phyloP scores from a whole-genome alignment of 1,284 basidiomycete species.

The Trametes pubescens region DNA sequence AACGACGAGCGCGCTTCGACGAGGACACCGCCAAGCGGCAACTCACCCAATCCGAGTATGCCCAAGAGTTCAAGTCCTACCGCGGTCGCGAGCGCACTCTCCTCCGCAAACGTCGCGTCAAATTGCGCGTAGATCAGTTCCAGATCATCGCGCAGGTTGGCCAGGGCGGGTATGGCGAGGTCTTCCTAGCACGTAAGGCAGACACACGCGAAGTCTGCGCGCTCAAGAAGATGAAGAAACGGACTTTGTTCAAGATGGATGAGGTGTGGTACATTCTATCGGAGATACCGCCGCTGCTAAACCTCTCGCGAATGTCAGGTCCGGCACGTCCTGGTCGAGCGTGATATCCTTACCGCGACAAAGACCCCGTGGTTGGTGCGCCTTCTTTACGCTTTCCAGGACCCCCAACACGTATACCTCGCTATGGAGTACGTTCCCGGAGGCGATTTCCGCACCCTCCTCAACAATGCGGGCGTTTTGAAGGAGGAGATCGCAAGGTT shows the following conservation, averaged over 20 bases:
- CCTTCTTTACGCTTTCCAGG: slow-evolving; percentile 94
- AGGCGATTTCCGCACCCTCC: slow-evolving; percentile 93
- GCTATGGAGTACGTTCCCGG: slow-evolving; percentile 99
- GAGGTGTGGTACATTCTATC: slow-evolving; percentile 71
- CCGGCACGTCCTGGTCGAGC: slow-evolving; percentile 94
- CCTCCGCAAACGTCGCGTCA: slow-evolving; percentile 87
- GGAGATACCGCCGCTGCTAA: not conserved
- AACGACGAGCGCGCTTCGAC: slow-evolving; percentile 84
- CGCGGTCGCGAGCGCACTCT: slow-evolving; percentile 91
- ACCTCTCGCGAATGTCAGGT: slow-evolving; percentile 55
- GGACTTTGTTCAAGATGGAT: slow-evolving; percentile 95
- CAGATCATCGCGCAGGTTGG: slow-evolving; percentile 97
- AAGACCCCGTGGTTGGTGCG: slow-evolving; percentile 96
- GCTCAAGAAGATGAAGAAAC: slow-evolving; percentile 95
- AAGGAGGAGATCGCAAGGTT: slow-evolving; percentile 96
- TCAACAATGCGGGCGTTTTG: slow-evolving; percentile 96
- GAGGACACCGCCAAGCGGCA: slow-evolving; percentile 78
- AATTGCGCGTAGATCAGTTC: slow-evolving; percentile 90
- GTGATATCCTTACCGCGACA: slow-evolving; percentile 94
- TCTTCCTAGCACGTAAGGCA: slow-evolving; percentile 90
- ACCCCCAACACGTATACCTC: slow-evolving; percentile 88
- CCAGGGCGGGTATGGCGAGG: slow-evolving; percentile 96
- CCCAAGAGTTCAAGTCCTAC: slow-evolving; percentile 89
- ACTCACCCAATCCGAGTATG: slow-evolving; percentile 69
- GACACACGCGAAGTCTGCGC: slow-evolving; percentile 96